Evolutionary conservation across 169 alveolate genomes (phyloP).

Genomic region (Neospora caninum): DNA sequence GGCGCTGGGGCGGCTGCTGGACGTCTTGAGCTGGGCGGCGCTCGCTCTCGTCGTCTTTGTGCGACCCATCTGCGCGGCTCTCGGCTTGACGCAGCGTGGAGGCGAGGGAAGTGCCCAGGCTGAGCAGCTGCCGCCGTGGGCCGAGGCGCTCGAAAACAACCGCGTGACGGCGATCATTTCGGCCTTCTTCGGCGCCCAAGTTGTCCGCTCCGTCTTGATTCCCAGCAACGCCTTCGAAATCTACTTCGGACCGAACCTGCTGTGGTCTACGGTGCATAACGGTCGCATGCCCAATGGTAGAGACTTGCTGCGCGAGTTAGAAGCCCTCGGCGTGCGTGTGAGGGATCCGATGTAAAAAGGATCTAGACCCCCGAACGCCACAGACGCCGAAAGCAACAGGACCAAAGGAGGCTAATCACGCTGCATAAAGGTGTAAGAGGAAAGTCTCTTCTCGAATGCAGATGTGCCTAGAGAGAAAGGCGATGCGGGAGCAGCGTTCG

Average conservation of each 20-base stretch:
- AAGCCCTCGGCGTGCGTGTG: slow-evolving; percentile 44
- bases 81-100: not conserved
- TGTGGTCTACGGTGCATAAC: slow-evolving; percentile 51
- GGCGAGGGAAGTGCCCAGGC: not conserved
- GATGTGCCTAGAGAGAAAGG: too few relatives aligned
- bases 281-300: slow-evolving; percentile 46
- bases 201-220: slow-evolving; percentile 28
- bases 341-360: slow-evolving; percentile 4
- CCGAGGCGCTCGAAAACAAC: slow-evolving; percentile 39
- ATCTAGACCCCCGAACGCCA: too few relatives aligned
- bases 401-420: too few relatives aligned
- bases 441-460: too few relatives aligned
- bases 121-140: not conserved
- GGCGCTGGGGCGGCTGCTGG: slow-evolving; percentile 15
- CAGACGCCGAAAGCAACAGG: too few relatives aligned
- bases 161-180: slow-evolving; percentile 3
- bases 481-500: too few relatives aligned
- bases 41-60: slow-evolving; percentile 40
- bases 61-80: not conserved
- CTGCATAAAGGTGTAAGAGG: too few relatives aligned
- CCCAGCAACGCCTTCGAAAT: slow-evolving; percentile 58
- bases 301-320: slow-evolving; percentile 8
- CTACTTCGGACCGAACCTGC: slow-evolving; percentile 14
- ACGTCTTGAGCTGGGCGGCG: slow-evolving; percentile 12
- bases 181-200: slow-evolving; percentile 26